Evolutionary conservation across 2,329 filamentous ascomycete species (phyloP), one percentile per base, ranked within the genome.

Genomic region (Botrytis elliptica): DNA sequence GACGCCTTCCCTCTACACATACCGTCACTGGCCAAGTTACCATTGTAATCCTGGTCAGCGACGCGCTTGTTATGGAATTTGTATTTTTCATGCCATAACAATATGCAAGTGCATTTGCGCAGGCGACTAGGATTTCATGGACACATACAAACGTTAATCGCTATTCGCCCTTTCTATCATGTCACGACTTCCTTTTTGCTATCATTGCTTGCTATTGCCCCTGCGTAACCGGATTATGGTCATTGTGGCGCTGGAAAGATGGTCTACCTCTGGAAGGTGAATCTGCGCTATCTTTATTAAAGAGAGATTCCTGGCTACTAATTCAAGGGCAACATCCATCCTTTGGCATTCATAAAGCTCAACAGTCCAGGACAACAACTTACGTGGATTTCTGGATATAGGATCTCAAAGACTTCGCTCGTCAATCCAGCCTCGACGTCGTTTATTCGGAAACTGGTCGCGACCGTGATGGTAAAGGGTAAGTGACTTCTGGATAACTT

Each of bases 331-430:
- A 80, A 78, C 79, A 73, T 76, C 76, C 74, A 75, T 66, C 74
- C 75, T 77, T 76, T 79, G 78, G 79, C 78, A 75, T 77, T 78
- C 78, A 74, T 73, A 74, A 75, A 77, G 63, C 78, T 76, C 66
- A 57, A 74, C 78, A 78, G 76, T 76, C 80, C 80, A 77, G 81
- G 80, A 81, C 74, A 79, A 83, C 89, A 85, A 94, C 93, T 95
- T 93, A 96, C 92, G 88, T 88, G 89, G 88, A 89, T 85, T 57
- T 88, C 88, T 90, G 88, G 88, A 86, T 91, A 85, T 94, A 99
- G 96, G 96, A 99, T 85, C 91, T 99, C 72, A 99, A 99, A 93
- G 96, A 99, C 84, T 99, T 99, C 85, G 96, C 96, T 76, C 94
- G 96, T 82, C 93, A 97, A 84, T 97, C 95, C 83, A 94, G 94